Evolutionary conservation across 164 flowering plant genomes (phyloP), one percentile per base, ranked within the genome.

Genomic region (Malania oleifera): DNA sequence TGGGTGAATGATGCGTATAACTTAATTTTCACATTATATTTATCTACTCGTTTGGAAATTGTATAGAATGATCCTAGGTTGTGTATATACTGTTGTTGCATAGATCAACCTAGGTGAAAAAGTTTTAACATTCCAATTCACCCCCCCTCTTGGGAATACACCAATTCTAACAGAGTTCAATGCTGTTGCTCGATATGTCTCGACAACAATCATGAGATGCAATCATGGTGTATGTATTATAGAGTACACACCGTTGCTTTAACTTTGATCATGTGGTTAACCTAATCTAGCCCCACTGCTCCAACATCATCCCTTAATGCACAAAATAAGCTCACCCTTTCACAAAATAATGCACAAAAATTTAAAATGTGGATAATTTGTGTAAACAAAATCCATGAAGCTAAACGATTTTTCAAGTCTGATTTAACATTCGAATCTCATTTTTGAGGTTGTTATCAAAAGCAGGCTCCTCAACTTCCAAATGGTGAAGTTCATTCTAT

Each of bases 221-320:
- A 66, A 7, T 55, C 59, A 38, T 66, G 59, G 27, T 61, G 57
- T 19, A 61, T 15, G 40, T 61, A 61, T 18, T 38, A 50, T 28
- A 64, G 28, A 22, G 67, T 56, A 45, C 49, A 22, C 8, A 37
- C 56, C 52, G 46, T 45, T 24, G 38, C 41, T 57, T 62, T 52
- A 12, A 61, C 26, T 0, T 53, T 27, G 8, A 58, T 54, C 35
- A 58, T 65, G 35, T 63, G 52, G 12, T 29, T 57, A 1, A 0
- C 20, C 62, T 62, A 64, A 40, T 57, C 70, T 40, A 67, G 37
- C 18, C 61, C 57, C 7, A 24, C 9, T 4, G 62, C 70, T 47
- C 49, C 56, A 27, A 12, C 56, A 22, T 56, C 61, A 28, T 56
- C 19, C 8, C 50, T 26, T 4, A 57, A 22, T 1, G 41, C 24